Evolutionary conservation across 805 yeast species (phyloP).

Genomic region (Starmerella cellae): DNA sequence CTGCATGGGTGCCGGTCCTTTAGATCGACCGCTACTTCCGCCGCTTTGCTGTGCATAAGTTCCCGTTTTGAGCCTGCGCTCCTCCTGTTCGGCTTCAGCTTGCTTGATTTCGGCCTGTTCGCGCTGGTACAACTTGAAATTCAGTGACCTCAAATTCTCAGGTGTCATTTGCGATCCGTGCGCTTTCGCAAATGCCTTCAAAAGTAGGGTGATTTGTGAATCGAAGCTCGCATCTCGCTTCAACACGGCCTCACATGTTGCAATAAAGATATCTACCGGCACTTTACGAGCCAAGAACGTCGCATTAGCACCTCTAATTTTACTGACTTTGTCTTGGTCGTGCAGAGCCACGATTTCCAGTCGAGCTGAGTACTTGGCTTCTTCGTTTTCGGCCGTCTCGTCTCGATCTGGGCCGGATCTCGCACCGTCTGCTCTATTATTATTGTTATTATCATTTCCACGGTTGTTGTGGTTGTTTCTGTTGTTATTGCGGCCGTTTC

Average conservation of each 20-base stretch:
- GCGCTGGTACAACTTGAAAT: constrained; percentile 5
- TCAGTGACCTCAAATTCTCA: not conserved
- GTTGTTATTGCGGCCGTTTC: no score
- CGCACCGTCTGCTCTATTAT: not conserved
- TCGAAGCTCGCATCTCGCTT: not conserved
- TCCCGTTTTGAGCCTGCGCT: not conserved
- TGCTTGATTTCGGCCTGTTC: constrained; percentile 3
- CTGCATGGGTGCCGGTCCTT: constrained; percentile 4
- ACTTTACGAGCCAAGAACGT: constrained; percentile 18
- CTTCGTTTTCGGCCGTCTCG: not conserved
- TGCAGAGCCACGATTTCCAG: constrained; percentile 25
- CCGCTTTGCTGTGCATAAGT: not conserved
- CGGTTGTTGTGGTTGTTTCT: not conserved
- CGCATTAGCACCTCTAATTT: constrained; percentile 16
- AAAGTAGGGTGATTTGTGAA: constrained; percentile 18
- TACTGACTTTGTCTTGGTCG: constrained; percentile 22
- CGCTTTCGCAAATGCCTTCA: constrained; percentile 13
- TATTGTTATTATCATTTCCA: not conserved
- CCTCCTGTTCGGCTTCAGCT: not conserved
- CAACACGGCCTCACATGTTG: constrained; percentile 19
- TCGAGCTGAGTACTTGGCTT: constrained; percentile 18
- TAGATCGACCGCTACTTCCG: not conserved
- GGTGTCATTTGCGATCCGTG: not conserved
- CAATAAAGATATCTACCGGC: constrained; percentile 18
- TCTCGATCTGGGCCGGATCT: no score